phyloP scores from a whole-genome alignment of 805 yeast species.

The Tetrapisispora fleetii region DNA sequence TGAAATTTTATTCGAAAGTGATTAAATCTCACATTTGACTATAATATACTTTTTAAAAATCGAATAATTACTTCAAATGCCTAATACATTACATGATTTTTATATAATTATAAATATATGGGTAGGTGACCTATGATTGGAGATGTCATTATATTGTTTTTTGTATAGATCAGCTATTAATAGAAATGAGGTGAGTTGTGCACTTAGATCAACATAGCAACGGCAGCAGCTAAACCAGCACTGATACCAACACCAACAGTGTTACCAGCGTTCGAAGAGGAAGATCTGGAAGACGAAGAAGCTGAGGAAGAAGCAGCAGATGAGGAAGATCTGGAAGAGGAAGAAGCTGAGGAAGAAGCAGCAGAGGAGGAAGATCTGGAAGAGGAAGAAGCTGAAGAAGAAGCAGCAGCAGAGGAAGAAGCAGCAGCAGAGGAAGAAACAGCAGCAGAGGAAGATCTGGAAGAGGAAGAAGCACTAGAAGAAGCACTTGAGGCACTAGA shows the following conservation, averaged over 20 bases:
- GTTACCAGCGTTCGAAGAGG: constrained; percentile 1
- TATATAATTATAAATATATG: not conserved
- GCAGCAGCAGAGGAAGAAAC: constrained; percentile 1
- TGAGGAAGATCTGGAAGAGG: constrained; percentile 1
- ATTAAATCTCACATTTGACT: no score
- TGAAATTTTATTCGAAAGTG: no score
- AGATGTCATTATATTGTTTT: no score
- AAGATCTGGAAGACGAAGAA: not conserved
- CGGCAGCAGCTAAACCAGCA: constrained; percentile 24
- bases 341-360: not conserved
- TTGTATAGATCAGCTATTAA: not conserved
- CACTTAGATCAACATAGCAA: constrained; percentile 1
- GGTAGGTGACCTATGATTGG: not conserved
- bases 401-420: constrained; percentile 1
- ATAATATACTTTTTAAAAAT: no score
- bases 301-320: not conserved
- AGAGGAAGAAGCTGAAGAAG: constrained; percentile 2
- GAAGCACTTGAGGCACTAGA: constrained; percentile 3
- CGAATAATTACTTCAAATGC: not conserved
- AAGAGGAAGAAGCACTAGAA: not conserved
- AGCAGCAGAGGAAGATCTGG: constrained; percentile 2
- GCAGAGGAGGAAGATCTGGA: constrained; percentile 2
- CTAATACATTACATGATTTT: not conserved
- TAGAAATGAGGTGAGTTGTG: not conserved
- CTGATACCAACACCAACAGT: constrained; percentile 11